phyloP scores from a whole-genome alignment of 768 basidiomycete species.

The Termitomyces sp. region DNA sequence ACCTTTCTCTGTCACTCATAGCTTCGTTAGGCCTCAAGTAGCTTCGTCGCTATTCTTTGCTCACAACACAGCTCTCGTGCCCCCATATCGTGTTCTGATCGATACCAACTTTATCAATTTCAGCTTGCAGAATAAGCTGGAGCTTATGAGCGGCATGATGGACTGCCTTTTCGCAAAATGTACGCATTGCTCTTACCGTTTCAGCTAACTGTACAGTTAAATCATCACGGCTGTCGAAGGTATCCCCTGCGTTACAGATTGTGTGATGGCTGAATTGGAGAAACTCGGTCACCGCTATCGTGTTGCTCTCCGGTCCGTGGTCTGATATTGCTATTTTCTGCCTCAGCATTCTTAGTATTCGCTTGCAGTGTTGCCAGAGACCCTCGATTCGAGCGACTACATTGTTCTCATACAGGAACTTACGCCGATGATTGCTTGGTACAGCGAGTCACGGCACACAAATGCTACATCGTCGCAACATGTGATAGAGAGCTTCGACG shows the following conservation, averaged over 20 bases:
- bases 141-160: slow-evolving; percentile 98
- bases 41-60: slow-evolving; percentile 93
- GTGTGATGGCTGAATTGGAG: slow-evolving; percentile 97
- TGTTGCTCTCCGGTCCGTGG: slow-evolving; percentile 81
- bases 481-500: slow-evolving; percentile 94
- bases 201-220: neutral
- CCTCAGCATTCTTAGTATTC: slow-evolving; percentile 4
- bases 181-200: slow-evolving; percentile 24
- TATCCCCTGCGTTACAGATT: slow-evolving; percentile 99
- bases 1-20: neutral
- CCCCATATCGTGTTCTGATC: slow-evolving; percentile 94
- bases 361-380: slow-evolving; percentile 87
- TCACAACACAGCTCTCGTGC: slow-evolving; percentile 93
- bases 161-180: slow-evolving; percentile 98
- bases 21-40: slow-evolving; percentile 59
- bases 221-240: slow-evolving; percentile 43
- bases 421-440: slow-evolving; percentile 99
- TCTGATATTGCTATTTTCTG: neutral
- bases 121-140: slow-evolving; percentile 95
- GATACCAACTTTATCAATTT: slow-evolving; percentile 99
- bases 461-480: slow-evolving; percentile 96
- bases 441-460: slow-evolving; percentile 90
- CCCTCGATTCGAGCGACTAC: slow-evolving; percentile 91
- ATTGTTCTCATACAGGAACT: slow-evolving; percentile 91
- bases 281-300: slow-evolving; percentile 96